These are phyloP conservation scores for Hemisphaericaspora nanyangensis DNA, from an alignment of 805 yeast genomes.

Conservation along the genomic window DNA sequence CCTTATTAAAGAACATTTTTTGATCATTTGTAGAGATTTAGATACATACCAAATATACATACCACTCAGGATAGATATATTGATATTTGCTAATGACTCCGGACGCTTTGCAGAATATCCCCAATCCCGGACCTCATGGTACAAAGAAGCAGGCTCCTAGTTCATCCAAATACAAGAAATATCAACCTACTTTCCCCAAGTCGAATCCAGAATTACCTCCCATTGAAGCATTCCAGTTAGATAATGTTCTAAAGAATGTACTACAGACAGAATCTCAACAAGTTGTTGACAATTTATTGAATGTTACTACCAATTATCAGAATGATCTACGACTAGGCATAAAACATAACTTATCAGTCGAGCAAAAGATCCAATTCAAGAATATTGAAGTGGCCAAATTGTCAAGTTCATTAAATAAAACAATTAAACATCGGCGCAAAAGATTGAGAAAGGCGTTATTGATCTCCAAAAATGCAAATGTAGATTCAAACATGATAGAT, in stretches of 20 bases:
- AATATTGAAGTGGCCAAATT: constrained; percentile 34
- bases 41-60: too few relatives aligned
- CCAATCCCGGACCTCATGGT: too few relatives aligned
- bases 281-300: constrained; percentile 23
- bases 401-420: constrained; percentile 17
- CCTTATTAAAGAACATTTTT: too few relatives aligned
- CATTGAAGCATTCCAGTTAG: constrained; percentile 28
- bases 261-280: constrained; percentile 25
- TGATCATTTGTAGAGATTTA: too few relatives aligned
- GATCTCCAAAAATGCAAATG: constrained; percentile 3
- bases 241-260: constrained; percentile 21
- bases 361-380: constrained; percentile 38
- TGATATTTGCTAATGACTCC: too few relatives aligned
- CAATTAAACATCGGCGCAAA: constrained; percentile 9
- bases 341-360: constrained; percentile 28
- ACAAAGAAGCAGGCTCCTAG: too few relatives aligned
- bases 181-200: constrained; percentile 10
- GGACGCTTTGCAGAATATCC: too few relatives aligned
- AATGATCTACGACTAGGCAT: constrained; percentile 34
- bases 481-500: constrained; percentile 11
- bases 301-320: constrained; percentile 30
- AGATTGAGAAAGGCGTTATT: constrained; percentile 8
- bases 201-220: constrained; percentile 18
- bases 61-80: too few relatives aligned
- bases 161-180: constrained; percentile 6